phyloP scores from a whole-genome alignment of 176 grass and related monocot species.

The Tuctoria greenei region DNA sequence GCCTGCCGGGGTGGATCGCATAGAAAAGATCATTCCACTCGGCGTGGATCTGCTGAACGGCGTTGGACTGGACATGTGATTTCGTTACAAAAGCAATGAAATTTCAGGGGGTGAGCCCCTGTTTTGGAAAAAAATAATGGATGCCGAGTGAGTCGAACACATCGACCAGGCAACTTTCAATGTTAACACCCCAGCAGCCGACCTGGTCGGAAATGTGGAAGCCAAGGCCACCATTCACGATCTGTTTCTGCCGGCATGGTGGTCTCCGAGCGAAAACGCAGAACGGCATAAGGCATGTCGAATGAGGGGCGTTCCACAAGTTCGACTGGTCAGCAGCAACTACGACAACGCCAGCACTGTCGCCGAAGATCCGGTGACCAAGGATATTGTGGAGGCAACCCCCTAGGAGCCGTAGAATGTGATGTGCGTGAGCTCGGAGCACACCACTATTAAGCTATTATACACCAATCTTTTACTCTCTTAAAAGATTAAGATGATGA shows the following conservation, averaged over 20 bases:
- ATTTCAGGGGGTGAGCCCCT: no score
- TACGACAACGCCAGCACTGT: conserved; percentile 45
- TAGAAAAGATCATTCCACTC: conserved; percentile 59
- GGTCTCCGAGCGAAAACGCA: conserved; percentile 49
- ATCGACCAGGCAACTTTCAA: conserved; percentile 43
- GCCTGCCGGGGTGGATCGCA: conserved; percentile 40
- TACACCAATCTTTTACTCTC: no score
- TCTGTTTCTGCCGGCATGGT: conserved; percentile 44
- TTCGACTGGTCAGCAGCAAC: conserved; percentile 45
- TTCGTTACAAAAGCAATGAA: no score
- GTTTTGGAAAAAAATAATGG: no score
- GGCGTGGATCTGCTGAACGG: no score
- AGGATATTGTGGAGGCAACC: conserved; percentile 17
- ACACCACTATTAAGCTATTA: conserved; percentile 17
- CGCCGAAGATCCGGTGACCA: conserved; percentile 35
- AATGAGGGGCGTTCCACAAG: conserved; percentile 37
- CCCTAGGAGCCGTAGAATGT: conserved; percentile 40
- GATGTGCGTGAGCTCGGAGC: conserved; percentile 47
- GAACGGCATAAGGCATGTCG: no score
- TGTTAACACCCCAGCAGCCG: conserved; percentile 29
- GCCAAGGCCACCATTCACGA: conserved; percentile 24
- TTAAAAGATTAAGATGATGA: no score
- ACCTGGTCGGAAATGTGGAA: conserved; percentile 30
- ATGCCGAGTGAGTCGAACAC: conserved; percentile 33
- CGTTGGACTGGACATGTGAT: no score